phyloP scores from a whole-genome alignment of 2,329 filamentous ascomycete genomes.

The Epichloe hybrida region DNA sequence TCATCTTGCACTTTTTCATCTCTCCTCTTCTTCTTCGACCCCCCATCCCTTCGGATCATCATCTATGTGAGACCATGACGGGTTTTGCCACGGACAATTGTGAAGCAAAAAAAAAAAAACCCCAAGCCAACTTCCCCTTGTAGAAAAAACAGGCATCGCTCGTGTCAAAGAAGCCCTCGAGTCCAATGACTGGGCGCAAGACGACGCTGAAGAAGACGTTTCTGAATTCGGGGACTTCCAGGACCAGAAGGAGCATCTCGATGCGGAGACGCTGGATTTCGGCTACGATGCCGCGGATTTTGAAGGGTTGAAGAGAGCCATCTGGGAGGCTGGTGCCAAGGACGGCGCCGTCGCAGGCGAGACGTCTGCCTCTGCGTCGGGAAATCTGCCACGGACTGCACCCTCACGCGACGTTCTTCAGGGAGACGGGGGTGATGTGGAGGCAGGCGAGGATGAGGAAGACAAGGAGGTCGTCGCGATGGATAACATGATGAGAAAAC shows the following conservation, averaged over 20 bases:
- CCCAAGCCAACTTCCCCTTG: too few species aligned
- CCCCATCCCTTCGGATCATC: not conserved
- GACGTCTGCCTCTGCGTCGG: too few species aligned
- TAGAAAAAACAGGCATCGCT: slow-evolving; percentile 44
- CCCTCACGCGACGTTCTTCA: too few species aligned
- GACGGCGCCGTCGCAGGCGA: slow-evolving; percentile 2
- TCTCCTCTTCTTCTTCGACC: not conserved
- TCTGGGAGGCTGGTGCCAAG: slow-evolving; percentile 29
- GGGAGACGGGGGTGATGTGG: too few species aligned
- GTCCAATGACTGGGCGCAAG: slow-evolving; percentile 48
- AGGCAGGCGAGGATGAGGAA: slow-evolving; percentile 7
- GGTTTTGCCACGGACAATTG: too few species aligned
- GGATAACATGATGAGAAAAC: slow-evolving; percentile 49
- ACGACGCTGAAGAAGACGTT: slow-evolving; percentile 10
- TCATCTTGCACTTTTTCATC: too few species aligned
- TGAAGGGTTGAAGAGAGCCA: slow-evolving; percentile 36
- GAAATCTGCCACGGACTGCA: too few species aligned
- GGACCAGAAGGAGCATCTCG: slow-evolving; percentile 20
- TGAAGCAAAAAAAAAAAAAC: too few species aligned
- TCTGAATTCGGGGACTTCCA: slow-evolving; percentile 20
- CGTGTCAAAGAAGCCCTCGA: slow-evolving; percentile 48
- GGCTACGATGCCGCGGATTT: slow-evolving; percentile 40
- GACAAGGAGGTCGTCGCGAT: slow-evolving; percentile 44
- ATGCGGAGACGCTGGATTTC: slow-evolving; percentile 37
- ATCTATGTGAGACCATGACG: not conserved